Evolutionary conservation across 2,329 filamentous ascomycete species (phyloP).

Genomic region (Zymoseptoria crescenta): DNA sequence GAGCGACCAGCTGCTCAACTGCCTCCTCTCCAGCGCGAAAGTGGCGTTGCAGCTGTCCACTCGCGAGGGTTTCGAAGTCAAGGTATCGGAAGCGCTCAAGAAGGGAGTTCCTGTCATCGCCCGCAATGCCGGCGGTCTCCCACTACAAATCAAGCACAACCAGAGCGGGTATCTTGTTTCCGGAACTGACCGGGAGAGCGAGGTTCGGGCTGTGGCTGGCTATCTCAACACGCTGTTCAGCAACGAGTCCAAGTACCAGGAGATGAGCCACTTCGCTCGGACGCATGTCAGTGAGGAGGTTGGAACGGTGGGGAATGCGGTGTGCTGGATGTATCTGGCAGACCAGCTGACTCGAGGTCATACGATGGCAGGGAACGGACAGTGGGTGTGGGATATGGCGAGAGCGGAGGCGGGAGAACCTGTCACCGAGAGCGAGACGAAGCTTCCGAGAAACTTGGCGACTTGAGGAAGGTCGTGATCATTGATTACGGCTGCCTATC

Average conservation of each 20-base stretch:
- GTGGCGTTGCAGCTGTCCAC: constrained; percentile 73
- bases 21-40: constrained; percentile 62
- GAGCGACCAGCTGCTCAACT: constrained; percentile 73
- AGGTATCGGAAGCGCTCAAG: constrained; percentile 75
- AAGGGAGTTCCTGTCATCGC: constrained; percentile 73
- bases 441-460: constrained; percentile 42
- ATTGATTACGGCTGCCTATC: too few relatives aligned
- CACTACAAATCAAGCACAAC: constrained; percentile 64
- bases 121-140: constrained; percentile 69
- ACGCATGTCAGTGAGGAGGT: constrained; percentile 71
- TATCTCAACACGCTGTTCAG: constrained; percentile 61
- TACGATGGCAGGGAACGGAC: constrained; percentile 50
- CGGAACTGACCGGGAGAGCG: constrained; percentile 47
- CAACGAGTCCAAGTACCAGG: constrained; percentile 53
- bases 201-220: constrained; percentile 56
- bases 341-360: constrained; percentile 55
- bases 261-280: constrained; percentile 40
- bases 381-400: constrained; percentile 69
- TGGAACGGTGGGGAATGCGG: constrained; percentile 68
- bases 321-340: constrained; percentile 72
- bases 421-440: constrained; percentile 53
- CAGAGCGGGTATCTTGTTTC: constrained; percentile 69
- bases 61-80: constrained; percentile 77
- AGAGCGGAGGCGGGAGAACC: constrained; percentile 54
- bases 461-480: too few relatives aligned